Conservation (phyloP, 208 protist species). For the Trypanosoma mega region DNA sequence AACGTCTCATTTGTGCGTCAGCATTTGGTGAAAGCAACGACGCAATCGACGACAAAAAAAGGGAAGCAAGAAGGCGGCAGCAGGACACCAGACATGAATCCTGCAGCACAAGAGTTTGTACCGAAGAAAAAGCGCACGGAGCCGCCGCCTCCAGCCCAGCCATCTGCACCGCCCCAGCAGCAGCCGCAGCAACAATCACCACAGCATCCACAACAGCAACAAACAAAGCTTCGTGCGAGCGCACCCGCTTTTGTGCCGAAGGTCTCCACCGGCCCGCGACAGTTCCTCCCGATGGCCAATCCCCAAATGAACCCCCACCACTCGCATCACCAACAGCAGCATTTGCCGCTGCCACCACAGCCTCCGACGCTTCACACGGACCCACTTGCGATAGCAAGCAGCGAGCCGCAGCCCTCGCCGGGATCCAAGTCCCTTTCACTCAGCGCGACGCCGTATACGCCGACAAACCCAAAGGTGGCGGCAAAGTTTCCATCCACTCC, state of each 20-base stretch:
- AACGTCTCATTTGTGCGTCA: too few species aligned
- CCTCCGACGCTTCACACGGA: background rate
- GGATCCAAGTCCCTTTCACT: constrained; percentile 17
- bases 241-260: constrained; percentile 66
- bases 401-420: background rate
- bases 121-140: constrained; percentile 23
- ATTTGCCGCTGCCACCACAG: too few species aligned
- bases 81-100: constrained; percentile 35
- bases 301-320: background rate
- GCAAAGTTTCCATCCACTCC: constrained; percentile 18
- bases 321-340: background rate
- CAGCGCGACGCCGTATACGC: constrained; percentile 30
- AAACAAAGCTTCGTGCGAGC: constrained; percentile 49
- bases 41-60: background rate
- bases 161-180: too few species aligned
- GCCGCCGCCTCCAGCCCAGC: too few species aligned
- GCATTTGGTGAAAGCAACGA: too few species aligned
- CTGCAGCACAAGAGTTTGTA: constrained; percentile 56
- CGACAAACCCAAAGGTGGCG: constrained; percentile 25
- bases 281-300: background rate
- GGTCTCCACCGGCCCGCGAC: constrained; percentile 15
- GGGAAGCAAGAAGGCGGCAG: background rate
- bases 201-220: background rate
- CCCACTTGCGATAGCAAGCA: background rate
- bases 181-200: constrained; percentile 1